Evolutionary conservation across 2,329 filamentous ascomycete genomes (phyloP), one percentile per base, ranked within the genome.

Genomic region (Fusarium nelsonii): DNA sequence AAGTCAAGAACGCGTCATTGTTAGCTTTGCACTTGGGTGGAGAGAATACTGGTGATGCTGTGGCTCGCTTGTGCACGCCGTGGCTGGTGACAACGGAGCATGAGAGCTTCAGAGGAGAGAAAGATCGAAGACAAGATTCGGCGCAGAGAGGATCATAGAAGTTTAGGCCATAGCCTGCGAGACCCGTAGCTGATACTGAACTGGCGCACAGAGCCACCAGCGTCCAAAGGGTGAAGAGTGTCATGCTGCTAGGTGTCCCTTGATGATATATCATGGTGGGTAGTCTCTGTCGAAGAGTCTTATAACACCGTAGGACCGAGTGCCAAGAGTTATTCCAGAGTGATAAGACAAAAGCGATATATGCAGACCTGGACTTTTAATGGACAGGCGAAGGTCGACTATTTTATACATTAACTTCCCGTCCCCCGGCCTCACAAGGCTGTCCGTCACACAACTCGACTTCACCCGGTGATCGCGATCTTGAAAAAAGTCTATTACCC

Each of bases 61-160:
- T 46, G 23, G 39, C 52, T 41, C 59, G 39, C 34, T 51, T 51
- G 2, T 51, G 48, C 7, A 28, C 14, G 9, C 33, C 48, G 6
- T 39, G 34, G 4, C 12, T 36, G 3, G 39, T 4, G 8, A 51
- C n/a, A 39, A 50, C 62, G 4, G 59, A 63, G 9, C 59, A 63
- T 0, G 59, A 8, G 1, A 63, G 34, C 20, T 40, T 41, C 0
- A 63, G 12, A 4, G 40, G 16, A 12, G 39, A 14, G 4, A 63
- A 55, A 4, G 57, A 62, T 8, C 34, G 40, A 18, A 63, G 40
- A 63, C 59, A 63, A 11, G 59, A 50, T n/a, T 63, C 57, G 4
- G 59, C 59, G 1, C 59, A 63, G 10, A 63, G 23, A 16, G 59
- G 59, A 10, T 63, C 59, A 7, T 54, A 30, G 7, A 45, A 20